Base-by-base conservation (phyloP, 192 early-diverging fungal species). In the Coemansia sp. region DNA sequence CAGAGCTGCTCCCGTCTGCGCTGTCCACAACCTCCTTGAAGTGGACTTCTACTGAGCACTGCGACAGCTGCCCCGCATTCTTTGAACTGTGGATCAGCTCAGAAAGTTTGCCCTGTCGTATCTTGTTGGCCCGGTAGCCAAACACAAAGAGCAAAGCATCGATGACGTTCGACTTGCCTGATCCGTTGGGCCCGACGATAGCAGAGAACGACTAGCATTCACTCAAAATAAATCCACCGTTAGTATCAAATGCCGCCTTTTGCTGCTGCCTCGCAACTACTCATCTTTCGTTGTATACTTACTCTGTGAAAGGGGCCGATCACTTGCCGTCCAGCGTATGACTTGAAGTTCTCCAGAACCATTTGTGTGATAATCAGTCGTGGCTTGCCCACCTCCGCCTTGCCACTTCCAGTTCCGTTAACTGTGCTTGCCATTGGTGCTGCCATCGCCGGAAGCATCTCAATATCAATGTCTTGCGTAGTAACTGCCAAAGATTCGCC, bases 151-250 rank as follows among this genome's bases (percentile, higher is more conserved):
- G 78, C 57, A 99, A 84, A 1, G 95, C 91, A 71, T 99, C 98
- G 64, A 99, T 98, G 12, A 99, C 98, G 70, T 98, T 99, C 29
- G 94, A 96, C 85, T 99, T 99, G 50, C 96, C 98, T 12, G 94
- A 97, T 32, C 96, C 96, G 64, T 99, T 99, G 3, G 95, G 98
- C 5, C 98, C 98, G 12, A 98, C 96, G 57, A 99, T 87, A 6
- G 87, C 84, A n/a, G 87, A 88, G 46, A 87, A 86, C 23, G 87
- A 87, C 72, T 85, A 77, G 36, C 48, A 67, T 66, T 31, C 29
- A 29, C 46, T 46, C 12, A 1, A 39, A 42, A 12, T 15, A 42
- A 0, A 15, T 42, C 41, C 11, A 4, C 5, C 15, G 7, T 58
- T n/a, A 32, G 5, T 17, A 17, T 32, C 25, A 27, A n/a, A n/a